Conservation (phyloP, 345 rosid genomes). For the Odontarrhena argentea region DNA sequence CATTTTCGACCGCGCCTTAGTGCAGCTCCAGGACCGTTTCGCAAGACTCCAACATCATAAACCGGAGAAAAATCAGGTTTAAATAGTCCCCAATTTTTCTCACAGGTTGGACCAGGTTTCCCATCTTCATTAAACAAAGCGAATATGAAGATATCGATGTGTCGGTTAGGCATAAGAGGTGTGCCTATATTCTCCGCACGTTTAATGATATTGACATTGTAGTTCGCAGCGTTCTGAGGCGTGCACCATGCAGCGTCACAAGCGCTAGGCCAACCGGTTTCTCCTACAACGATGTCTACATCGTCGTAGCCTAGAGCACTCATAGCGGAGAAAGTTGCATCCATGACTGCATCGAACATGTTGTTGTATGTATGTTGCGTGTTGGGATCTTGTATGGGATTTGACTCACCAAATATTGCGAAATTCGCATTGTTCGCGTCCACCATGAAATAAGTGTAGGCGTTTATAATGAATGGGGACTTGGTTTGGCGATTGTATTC, state of each 20-base stretch:
- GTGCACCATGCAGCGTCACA: conserved; percentile 24
- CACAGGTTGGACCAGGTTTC: conserved; percentile 68
- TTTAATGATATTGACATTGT: conserved; percentile 29
- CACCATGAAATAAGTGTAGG: conserved; percentile 21
- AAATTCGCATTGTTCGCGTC: conserved; percentile 21
- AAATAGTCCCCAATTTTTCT: conserved; percentile 77
- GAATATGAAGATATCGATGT: conserved; percentile 61
- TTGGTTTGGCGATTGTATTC: conserved; percentile 12
- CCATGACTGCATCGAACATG: conserved; percentile 32
- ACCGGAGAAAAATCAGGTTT: conserved; percentile 64
- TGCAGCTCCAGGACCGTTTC: conserved; percentile 31
- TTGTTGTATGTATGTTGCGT: conserved; percentile 5
- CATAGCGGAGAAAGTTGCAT: conserved; percentile 31
- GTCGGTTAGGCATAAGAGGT: conserved; percentile 42
- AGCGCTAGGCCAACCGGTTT: conserved; percentile 38
- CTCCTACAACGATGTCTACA: conserved; percentile 25
- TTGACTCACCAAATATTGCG: conserved; percentile 26
- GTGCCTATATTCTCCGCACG: conserved; percentile 19
- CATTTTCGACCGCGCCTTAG: conserved; percentile 38
- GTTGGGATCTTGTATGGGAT: conserved; percentile 2
- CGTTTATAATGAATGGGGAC: conserved; percentile 31
- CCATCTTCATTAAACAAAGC: conserved; percentile 81
- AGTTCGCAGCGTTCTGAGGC: conserved; percentile 24
- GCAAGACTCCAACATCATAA: conserved; percentile 48
- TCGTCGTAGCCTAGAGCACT: conserved; percentile 26